Evolutionary conservation across 2,329 filamentous ascomycete species (phyloP), one percentile per base, ranked within the genome.

Genomic region (Alternaria sp.): DNA sequence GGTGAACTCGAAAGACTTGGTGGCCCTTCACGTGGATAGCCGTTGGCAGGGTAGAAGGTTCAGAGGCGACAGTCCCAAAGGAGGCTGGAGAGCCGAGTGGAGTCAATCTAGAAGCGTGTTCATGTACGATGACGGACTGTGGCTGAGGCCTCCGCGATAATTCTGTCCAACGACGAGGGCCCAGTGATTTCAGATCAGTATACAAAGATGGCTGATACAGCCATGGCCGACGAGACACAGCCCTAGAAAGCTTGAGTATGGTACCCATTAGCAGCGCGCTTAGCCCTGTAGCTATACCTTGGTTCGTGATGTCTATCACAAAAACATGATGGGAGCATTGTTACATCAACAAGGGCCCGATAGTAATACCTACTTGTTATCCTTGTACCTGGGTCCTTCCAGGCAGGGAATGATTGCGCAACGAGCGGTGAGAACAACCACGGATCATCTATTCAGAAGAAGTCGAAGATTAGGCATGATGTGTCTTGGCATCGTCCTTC

Each of bases 41-140:
- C 46, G 46, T 36, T 38, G 20, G 8, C 20, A 27, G 14, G 32
- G 34, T 27, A 5, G 9, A 27, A 38, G 34, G 9, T 3, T 25
- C 32, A 25, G 20, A 50, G 32, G 32, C 16, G 46, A 50, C 30
- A n/a, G 36, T 18, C 27, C 44, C 28, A 36, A 32, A 46, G 6
- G 27, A 46, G 45, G 38, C 18, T 56, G 28, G 46, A 40, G 38
- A 28, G 16, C 10, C 14, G 36, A 32, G 46, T 57, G 36, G 18
- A 57, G 46, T 34, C 46, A 50, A 50, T 50, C 46, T 45, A 52
- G 46, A 52, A 52, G 46, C 30, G 22, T 48, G 41, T 45, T 52
- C 25, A 52, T 57, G 54, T 52, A 44, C 54, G 27, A 57, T 57
- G 54, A 34, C 54, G 22, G 32, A 25, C n/a, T 57, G 45, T 52